Evolutionary conservation across 805 yeast genomes (phyloP), one percentile per base, ranked within the genome.

Genomic region (Starmera pachycereana): DNA sequence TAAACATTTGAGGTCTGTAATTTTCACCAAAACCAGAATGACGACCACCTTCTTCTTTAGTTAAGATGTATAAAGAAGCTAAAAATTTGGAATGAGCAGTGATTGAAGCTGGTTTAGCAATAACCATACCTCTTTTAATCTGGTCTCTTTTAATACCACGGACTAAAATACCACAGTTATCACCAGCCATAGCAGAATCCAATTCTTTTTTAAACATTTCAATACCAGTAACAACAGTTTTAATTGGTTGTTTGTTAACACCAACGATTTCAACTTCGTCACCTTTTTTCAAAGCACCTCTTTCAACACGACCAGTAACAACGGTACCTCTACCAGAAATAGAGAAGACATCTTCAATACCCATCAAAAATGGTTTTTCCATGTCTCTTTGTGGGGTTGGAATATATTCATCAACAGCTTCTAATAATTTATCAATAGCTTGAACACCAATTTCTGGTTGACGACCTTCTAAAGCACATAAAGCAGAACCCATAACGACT

Each of bases 281-380:
- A 70, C 97, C 97, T 76, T 89, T 89, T 81, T 86, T 86, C 67
- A 92, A 77, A 52, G 79, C 69, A 71, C 98, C 98, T 73, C 98
- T 88, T 76, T 90, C 97, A 54, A 88, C 98, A 71, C 97, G 85
- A 65, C 98, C 98, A 42, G 97, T 85, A 57, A 86, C 96, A 53
- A 92, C 98, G 45, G 98, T 92, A 72, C 98, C 98, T 79, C 98
- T 90, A 69, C 99, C 99, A 36, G 97, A 86, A 54, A 92, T 92
- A 44, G 97, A 87, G 77, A 90, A 92, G 47, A 88, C 89, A 58
- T 87, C 96, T 74, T 92, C 98, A 54, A 92, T 80, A 49, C 97
- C 97, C 84, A 92, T 80, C 68, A 92, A 70, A 77, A 92, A 92
- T 52, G 97, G 89, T 69, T 88, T 86, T 56, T 88, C 97, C 55